Base-by-base conservation (phyloP, 179 eudicot species). In the Vitellaria paradoxa region DNA sequence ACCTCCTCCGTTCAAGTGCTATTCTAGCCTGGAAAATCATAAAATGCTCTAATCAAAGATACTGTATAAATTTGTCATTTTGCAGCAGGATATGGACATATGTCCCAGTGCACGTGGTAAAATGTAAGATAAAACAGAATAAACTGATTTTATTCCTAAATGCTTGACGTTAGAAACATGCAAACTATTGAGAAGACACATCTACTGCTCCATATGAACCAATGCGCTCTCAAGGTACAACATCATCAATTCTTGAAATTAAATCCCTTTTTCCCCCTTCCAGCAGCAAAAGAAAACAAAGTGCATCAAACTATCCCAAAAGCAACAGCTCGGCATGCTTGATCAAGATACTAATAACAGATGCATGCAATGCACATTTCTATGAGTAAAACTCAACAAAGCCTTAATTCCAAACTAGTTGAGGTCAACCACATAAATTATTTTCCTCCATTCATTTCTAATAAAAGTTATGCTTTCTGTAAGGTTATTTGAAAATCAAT, bases 1-100 rank as follows among this genome's bases (percentile, higher is more conserved):
- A 96, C 67, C 83, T 87, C 79, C 93, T 88, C 68, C 98, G 84
- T 82, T 96, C 99, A 77, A 96, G 98, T 63, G 98, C 99, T 78
- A 96, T 93, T 85, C 98, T 93, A 66, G 96, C 97, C 98, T 96
- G 88, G 26, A 42, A 53, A 74, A 67, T 10, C 62, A 80, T 17
- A 53, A 66, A 65, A 72, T 23, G 13, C 53, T 50, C 20, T 24
- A 20, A 30, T 65, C 11, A 75, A 52, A 76, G 68, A 24, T 10
- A 67, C 6, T n/a, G 69, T 59, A 42, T 42, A 42, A 42, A 42
- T 42, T 42, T 42, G 18, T 15, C 60, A 55, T 13, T 55, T 55
- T 55, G 15, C 60, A 13, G 20, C 60, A 55, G 6, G 20, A 55
- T 55, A 55, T 55, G 60, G 60, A 55, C 60, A 55, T 55, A 55